A percentile compares a stretch with the other conserved stretches of the same genome.
These are phyloP conservation scores for Xylariaceae sp. DNA, from an alignment of 2,329 filamentous ascomycete genomes.

Conservation along the genomic window DNA sequence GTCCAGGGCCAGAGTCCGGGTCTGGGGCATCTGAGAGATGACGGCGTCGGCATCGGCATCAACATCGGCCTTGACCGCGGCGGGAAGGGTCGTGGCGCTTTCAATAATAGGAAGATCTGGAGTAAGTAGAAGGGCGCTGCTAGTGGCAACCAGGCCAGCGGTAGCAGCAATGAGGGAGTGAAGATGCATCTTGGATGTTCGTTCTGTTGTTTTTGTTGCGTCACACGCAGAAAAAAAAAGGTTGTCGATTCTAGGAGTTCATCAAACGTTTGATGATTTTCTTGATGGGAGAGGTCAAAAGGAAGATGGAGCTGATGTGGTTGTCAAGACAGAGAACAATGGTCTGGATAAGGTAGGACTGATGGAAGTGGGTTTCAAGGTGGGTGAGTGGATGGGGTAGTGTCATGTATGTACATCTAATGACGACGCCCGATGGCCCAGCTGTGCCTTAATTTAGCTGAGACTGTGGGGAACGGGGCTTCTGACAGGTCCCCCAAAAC, in stretches of 20 bases:
- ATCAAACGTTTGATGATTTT: too few relatives aligned
- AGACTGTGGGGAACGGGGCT: too few relatives aligned
- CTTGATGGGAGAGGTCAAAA: too few relatives aligned
- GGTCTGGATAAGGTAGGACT: neutral
- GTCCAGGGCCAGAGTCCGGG: constrained; percentile 24
- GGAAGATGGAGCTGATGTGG: too few relatives aligned
- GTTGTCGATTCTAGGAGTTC: neutral
- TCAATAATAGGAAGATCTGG: constrained; percentile 25
- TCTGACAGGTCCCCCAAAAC: too few relatives aligned
- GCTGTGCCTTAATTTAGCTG: neutral
- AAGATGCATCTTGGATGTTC: constrained; percentile 33
- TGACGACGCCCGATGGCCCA: neutral
- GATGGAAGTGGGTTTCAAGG: too few relatives aligned
- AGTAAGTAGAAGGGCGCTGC: constrained; percentile 30
- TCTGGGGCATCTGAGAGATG: constrained; percentile 16
- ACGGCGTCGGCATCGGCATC: constrained; percentile 15
- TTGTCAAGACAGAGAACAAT: too few relatives aligned
- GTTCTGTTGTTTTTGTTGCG: too few relatives aligned
- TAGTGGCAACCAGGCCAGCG: constrained; percentile 31
- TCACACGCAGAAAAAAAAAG: too few relatives aligned
- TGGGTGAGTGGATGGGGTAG: neutral
- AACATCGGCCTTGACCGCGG: constrained; percentile 20
- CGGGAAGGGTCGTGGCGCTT: constrained; percentile 26
- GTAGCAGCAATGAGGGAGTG: constrained; percentile 30
- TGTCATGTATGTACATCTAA: neutral